phyloP scores from a whole-genome alignment of 2,329 filamentous ascomycete genomes.

The Conoideocrella luteorostrata region DNA sequence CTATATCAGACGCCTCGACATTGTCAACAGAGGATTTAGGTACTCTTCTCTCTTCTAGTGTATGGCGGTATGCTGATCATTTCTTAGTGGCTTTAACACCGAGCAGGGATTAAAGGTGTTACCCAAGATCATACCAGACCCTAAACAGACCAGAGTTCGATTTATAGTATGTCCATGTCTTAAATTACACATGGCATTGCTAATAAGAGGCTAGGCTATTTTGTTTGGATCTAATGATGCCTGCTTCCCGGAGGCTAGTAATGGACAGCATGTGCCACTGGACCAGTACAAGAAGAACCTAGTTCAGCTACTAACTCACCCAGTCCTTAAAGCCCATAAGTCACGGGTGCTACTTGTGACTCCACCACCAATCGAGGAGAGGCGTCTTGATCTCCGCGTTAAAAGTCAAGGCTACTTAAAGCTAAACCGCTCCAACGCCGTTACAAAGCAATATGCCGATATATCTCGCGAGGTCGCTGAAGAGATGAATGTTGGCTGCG shows the following conservation, averaged over 20 bases:
- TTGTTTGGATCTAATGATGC: constrained; percentile 5
- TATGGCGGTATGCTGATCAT: background rate
- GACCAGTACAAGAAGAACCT: constrained; percentile 6
- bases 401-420: constrained; percentile 3
- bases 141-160: background rate
- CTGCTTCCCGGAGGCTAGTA: constrained; percentile 1
- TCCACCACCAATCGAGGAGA: constrained; percentile 3
- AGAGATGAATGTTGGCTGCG: constrained; percentile 2
- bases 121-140: constrained; percentile 3
- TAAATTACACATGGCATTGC: background rate
- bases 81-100: constrained; percentile 3
- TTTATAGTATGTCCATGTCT: constrained; percentile 3
- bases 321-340: background rate
- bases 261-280: constrained; percentile 4
- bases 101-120: constrained; percentile 2
- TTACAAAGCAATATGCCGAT: constrained; percentile 5
- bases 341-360: background rate
- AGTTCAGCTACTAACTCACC: background rate
- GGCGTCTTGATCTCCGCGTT: constrained; percentile 1
- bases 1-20: constrained; percentile 1
- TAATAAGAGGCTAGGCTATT: constrained; percentile 1
- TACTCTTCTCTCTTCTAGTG: background rate
- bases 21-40: constrained; percentile 1
- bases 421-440: constrained; percentile 2
- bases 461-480: background rate